A percentile compares a stretch with the other conserved stretches of the same genome.
Conservation (phyloP, 2,329 filamentous ascomycete species). For the Volutella citrinella region DNA sequence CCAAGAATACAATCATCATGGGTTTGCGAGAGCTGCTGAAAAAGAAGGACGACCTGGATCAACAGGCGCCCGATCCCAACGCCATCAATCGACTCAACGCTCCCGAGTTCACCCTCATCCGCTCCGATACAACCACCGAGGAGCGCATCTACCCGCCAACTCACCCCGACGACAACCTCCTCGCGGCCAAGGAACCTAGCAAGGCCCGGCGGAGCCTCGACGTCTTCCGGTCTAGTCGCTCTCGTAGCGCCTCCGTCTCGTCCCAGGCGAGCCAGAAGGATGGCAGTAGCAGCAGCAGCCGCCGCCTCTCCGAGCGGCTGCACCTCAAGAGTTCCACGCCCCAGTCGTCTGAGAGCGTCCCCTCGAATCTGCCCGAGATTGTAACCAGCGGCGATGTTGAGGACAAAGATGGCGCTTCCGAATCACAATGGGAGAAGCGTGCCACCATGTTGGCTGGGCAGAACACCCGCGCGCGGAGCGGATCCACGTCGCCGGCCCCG, state of each 20-base stretch:
- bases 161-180: conserved; percentile 28
- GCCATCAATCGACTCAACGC: conserved; percentile 36
- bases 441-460: conserved; percentile 81
- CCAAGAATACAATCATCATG: too few relatives aligned
- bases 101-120: conserved; percentile 78
- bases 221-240: conserved; percentile 43
- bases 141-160: conserved; percentile 73
- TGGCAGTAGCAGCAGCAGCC: conserved; percentile 28
- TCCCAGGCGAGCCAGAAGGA: conserved; percentile 39
- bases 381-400: conserved; percentile 42
- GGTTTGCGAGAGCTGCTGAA: conserved; percentile 51
- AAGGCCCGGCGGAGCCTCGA: conserved; percentile 43
- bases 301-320: conserved; percentile 66
- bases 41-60: conserved; percentile 48
- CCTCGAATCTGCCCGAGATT: conserved; percentile 76
- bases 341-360: conserved; percentile 69
- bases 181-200: conserved; percentile 28
- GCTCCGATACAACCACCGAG: conserved; percentile 76
- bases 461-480: conserved; percentile 47
- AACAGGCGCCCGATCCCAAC: conserved; percentile 33
- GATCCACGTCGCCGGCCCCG: conserved; percentile 36
- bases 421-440: conserved; percentile 86
- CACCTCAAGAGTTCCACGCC: conserved; percentile 60
- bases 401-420: conserved; percentile 45
- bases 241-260: conserved; percentile 47